These are phyloP conservation scores for Penicillium sp. DNA, from an alignment of 2,329 filamentous ascomycete species.

Conservation along the genomic window DNA sequence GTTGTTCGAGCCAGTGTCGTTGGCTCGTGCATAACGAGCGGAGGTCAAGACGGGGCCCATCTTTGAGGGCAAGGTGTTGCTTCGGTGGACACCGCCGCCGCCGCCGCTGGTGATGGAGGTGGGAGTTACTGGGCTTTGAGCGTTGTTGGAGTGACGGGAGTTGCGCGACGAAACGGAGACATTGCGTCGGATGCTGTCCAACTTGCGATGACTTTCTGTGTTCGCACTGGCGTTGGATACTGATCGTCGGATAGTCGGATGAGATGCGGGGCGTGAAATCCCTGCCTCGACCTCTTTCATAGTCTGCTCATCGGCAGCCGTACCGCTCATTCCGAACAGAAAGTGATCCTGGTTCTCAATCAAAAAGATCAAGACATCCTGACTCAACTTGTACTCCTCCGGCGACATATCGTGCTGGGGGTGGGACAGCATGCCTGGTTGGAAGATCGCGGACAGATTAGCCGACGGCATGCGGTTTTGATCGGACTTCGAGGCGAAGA, in stretches of 20 bases:
- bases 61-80: conserved; percentile 92
- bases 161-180: conserved; percentile 89
- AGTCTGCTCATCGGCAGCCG: conserved; percentile 85
- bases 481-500: conserved; percentile 95
- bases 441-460: conserved; percentile 95
- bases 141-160: conserved; percentile 70
- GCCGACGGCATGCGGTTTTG: conserved; percentile 95
- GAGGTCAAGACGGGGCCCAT: conserved; percentile 71
- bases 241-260: conserved; percentile 63
- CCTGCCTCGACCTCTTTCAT: conserved; percentile 68
- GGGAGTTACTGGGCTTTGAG: conserved; percentile 63
- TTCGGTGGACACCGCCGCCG: conserved; percentile 64
- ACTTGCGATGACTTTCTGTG: conserved; percentile 79
- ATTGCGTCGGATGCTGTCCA: conserved; percentile 75
- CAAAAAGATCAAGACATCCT: conserved; percentile 94
- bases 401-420: conserved; percentile 94
- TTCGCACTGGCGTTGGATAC: conserved; percentile 85
- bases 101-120: conserved; percentile 53
- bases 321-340: conserved; percentile 96
- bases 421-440: conserved; percentile 92
- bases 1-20: conserved; percentile 50
- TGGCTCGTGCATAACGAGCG: conserved; percentile 62
- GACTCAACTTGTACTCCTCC: conserved; percentile 87
- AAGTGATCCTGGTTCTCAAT: conserved; percentile 99
- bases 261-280: conserved; percentile 48